A percentile compares a stretch with the other conserved stretches of the same genome.
Evolutionary conservation across 2,329 filamentous ascomycete genomes (phyloP).

Genomic region (Fusarium sambucinum): DNA sequence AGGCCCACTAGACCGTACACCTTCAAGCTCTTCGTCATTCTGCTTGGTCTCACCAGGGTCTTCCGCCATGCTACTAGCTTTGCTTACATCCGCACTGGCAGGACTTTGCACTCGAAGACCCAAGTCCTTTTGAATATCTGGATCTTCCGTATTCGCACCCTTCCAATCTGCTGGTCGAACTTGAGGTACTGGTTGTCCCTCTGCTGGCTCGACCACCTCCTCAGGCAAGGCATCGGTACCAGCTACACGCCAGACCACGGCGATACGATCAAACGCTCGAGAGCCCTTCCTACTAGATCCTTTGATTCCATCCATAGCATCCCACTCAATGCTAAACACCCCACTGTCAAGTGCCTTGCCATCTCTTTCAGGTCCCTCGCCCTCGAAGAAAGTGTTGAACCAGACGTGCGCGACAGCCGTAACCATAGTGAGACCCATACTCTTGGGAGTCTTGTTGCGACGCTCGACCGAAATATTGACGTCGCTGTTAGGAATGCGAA

Average conservation of each 20-base stretch:
- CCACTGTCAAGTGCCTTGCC: conserved; percentile 76
- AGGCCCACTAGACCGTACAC: conserved; percentile 55
- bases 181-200: conserved; percentile 77
- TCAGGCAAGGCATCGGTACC: conserved; percentile 46
- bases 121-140: conserved; percentile 68
- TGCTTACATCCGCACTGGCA: conserved; percentile 75
- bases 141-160: conserved; percentile 62
- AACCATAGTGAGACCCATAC: conserved; percentile 87
- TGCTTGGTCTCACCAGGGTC: conserved; percentile 12
- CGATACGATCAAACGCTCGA: conserved; percentile 81
- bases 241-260: conserved; percentile 81
- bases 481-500: conserved; percentile 83
- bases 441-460: conserved; percentile 81
- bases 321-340: conserved; percentile 70
- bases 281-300: conserved; percentile 86
- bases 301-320: conserved; percentile 91
- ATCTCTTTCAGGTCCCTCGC: conserved; percentile 75
- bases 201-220: conserved; percentile 70
- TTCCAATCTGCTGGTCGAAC: conserved; percentile 80
- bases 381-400: conserved; percentile 97
- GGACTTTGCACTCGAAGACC: conserved; percentile 75
- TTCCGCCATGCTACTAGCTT: conserved; percentile 64
- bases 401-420: conserved; percentile 94
- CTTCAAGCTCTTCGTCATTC: conserved; percentile 46
- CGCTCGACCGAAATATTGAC: conserved; percentile 92